A percentile compares a stretch with the other conserved stretches of the same genome.
These are phyloP conservation scores for Fusarium armeniacum DNA, from an alignment of 2,329 filamentous ascomycete species.

Conservation along the genomic window DNA sequence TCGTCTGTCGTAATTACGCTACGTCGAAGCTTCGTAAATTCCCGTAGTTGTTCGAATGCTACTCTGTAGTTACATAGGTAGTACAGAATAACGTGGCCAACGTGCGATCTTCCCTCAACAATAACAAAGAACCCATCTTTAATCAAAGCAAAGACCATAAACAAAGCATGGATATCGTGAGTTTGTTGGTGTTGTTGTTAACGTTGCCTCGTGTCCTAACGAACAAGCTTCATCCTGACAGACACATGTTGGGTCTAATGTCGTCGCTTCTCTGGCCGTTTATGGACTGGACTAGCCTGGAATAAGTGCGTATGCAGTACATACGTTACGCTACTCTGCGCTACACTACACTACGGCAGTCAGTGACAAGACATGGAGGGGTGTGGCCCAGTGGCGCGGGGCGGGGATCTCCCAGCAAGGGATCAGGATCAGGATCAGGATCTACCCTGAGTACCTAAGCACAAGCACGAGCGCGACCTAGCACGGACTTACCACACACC, in stretches of 20 bases:
- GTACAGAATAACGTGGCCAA: neutral
- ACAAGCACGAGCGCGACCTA: slow-evolving; percentile 15
- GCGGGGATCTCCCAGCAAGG: slow-evolving; percentile 39
- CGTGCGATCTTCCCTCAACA: neutral
- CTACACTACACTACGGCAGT: slow-evolving; percentile 18
- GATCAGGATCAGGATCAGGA: slow-evolving; percentile 7
- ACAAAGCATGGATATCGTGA: slow-evolving; percentile 24
- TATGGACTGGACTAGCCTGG: slow-evolving; percentile 24
- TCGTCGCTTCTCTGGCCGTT: slow-evolving; percentile 12
- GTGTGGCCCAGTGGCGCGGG: slow-evolving; percentile 25
- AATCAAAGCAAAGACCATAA: slow-evolving; percentile 33
- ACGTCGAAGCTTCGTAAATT: neutral
- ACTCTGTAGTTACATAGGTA: neutral
- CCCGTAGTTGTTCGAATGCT: neutral
- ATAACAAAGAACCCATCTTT: slow-evolving; percentile 11
- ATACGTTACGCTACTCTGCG: neutral
- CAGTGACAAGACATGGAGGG: slow-evolving; percentile 20
- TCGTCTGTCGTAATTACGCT: slow-evolving; percentile 5
- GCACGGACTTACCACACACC: neutral
- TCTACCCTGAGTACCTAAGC: slow-evolving; percentile 9
- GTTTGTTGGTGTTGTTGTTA: slow-evolving; percentile 3
- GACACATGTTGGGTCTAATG: slow-evolving; percentile 13
- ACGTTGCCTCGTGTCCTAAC: neutral
- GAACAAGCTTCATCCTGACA: slow-evolving; percentile 40
- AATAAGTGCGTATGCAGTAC: neutral